Evolutionary conservation across 2,329 filamentous ascomycete species (phyloP).

Genomic region (Davidsoniella virescens): DNA sequence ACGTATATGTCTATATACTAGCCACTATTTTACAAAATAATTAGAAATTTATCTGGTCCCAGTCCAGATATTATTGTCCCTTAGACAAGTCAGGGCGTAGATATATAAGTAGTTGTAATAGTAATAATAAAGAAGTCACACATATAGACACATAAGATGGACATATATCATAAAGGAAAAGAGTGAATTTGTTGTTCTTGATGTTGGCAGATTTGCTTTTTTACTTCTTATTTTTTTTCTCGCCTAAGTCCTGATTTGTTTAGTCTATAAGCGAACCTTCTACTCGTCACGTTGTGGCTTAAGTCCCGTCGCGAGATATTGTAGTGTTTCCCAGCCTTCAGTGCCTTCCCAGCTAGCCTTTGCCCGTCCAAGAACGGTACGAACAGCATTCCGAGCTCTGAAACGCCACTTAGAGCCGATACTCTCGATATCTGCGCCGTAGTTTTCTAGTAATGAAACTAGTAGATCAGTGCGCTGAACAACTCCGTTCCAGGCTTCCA

Average conservation of each 20-base stretch:
- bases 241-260: not conserved
- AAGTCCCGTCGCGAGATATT: slow-evolving; percentile 38
- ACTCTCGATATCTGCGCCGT: slow-evolving; percentile 46
- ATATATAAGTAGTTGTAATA: too few relatives aligned
- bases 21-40: too few relatives aligned
- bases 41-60: too few relatives aligned
- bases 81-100: too few relatives aligned
- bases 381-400: slow-evolving; percentile 70
- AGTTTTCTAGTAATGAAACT: slow-evolving; percentile 68
- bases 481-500: slow-evolving; percentile 52
- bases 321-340: slow-evolving; percentile 47
- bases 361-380: slow-evolving; percentile 68
- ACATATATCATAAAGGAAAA: too few relatives aligned
- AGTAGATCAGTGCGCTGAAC: slow-evolving; percentile 67
- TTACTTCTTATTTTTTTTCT: not conserved
- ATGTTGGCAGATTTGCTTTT: too few relatives aligned
- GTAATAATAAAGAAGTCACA: not conserved
- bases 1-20: too few relatives aligned
- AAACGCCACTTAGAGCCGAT: slow-evolving; percentile 74
- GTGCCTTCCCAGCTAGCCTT: slow-evolving; percentile 72
- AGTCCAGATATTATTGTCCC: too few relatives aligned
- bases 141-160: too few relatives aligned
- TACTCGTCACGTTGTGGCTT: slow-evolving; percentile 18
- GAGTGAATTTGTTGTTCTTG: too few relatives aligned
- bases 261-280: too few relatives aligned